Conservation (phyloP, 78 protist genomes). For the Dictyostelium brefeldianum region DNA sequence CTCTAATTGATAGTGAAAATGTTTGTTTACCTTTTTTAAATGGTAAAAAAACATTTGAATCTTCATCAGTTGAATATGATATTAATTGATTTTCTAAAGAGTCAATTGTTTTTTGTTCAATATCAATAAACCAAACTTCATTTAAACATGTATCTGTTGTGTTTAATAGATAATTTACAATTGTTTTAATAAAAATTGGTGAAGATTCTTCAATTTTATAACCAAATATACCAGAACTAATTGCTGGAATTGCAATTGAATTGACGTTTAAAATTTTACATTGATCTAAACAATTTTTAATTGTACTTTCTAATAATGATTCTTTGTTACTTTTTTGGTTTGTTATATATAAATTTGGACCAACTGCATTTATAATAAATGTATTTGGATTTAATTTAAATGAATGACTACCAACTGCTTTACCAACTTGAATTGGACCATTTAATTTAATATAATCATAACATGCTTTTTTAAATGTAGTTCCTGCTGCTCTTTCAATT, state of each 20-base stretch:
- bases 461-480: neutral
- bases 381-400: no score
- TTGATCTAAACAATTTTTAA: neutral
- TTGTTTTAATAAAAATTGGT: neutral
- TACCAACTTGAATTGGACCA: neutral
- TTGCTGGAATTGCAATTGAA: slow-evolving; percentile 20
- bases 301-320: neutral
- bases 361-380: slow-evolving; percentile 6
- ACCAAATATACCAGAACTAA: slow-evolving; percentile 38
- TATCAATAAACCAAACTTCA: neutral
- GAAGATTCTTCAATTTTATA: neutral
- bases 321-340: neutral
- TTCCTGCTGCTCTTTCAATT: slow-evolving; percentile 6
- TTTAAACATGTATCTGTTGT: neutral
- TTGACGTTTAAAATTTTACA: neutral
- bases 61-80: neutral
- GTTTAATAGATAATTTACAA: neutral
- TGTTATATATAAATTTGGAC: neutral
- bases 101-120: neutral
- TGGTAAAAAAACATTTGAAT: no score
- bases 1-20: no score
- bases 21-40: no score
- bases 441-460: neutral
- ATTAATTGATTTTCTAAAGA: neutral
- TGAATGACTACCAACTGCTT: no score